Conservation (phyloP, 202 grass and related monocot genomes). For the Bolboschoenoplectus hybrid region DNA sequence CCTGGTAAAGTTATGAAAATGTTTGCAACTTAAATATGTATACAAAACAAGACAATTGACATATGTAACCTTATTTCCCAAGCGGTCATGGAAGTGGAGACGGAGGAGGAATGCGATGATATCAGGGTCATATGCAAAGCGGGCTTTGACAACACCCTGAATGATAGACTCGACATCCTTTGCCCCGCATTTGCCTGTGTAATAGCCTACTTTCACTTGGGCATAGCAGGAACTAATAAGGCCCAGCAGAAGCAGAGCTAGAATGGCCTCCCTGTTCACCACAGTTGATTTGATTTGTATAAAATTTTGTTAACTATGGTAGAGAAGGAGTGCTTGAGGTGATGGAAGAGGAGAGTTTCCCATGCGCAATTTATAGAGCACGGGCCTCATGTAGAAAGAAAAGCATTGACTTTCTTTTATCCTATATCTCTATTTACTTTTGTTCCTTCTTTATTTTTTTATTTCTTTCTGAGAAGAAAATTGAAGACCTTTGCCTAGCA, state of each 20-base stretch:
- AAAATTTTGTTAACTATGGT: slow-evolving; percentile 14
- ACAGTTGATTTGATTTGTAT: no score
- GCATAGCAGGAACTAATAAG: not conserved
- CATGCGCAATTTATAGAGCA: no score
- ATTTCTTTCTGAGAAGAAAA: no score
- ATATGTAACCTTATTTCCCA: slow-evolving; percentile 14
- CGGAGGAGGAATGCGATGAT: slow-evolving; percentile 38
- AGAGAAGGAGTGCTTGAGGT: not conserved
- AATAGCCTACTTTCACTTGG: slow-evolving; percentile 13
- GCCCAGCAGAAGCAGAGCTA: not conserved
- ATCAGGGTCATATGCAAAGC: slow-evolving; percentile 22
- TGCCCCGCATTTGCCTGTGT: slow-evolving; percentile 30
- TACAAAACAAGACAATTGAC: no score
- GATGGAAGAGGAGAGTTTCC: not conserved
- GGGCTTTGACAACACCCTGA: not conserved
- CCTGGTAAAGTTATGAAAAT: not conserved
- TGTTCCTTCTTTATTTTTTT: not conserved
- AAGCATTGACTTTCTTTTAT: not conserved
- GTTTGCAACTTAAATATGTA: not conserved
- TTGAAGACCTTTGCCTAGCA: not conserved
- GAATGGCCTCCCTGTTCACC: not conserved
- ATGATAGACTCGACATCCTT: slow-evolving; percentile 40
- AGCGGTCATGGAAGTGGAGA: slow-evolving; percentile 47
- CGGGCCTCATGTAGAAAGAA: not conserved
- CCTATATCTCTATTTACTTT: not conserved